A percentile compares a stretch with the other conserved stretches of the same genome.
Evolutionary conservation across 306 rosid genomes (phyloP).

Genomic region (Casuarina glauca): DNA sequence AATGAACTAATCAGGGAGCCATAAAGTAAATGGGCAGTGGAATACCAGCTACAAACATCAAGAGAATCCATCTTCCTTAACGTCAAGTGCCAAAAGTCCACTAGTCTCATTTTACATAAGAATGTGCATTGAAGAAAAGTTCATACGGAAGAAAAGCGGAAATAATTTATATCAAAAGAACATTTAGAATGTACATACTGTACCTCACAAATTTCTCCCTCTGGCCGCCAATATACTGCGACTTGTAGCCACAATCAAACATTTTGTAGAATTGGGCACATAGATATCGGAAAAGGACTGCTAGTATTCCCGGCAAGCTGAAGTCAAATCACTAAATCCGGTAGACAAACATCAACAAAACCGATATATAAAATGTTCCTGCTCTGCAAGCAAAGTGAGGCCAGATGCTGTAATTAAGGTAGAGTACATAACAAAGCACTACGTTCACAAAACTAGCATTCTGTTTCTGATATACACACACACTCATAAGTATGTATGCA

Average conservation of each 20-base stretch:
- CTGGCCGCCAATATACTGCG: constrained; percentile 49
- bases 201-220: constrained; percentile 63
- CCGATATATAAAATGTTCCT: constrained; percentile 12
- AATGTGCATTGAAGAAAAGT: background rate
- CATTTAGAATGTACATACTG: background rate
- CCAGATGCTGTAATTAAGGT: background rate
- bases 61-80: background rate
- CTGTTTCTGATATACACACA: background rate
- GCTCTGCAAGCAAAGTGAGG: constrained; percentile 13
- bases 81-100: constrained; percentile 5
- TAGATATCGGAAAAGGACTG: constrained; percentile 23
- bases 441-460: background rate
- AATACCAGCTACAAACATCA: background rate
- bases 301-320: constrained; percentile 25
- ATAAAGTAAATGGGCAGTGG: background rate
- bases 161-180: background rate
- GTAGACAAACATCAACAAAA: constrained; percentile 1
- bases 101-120: background rate
- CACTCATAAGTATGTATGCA: too few relatives aligned
- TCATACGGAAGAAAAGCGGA: background rate
- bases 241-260: constrained; percentile 49
- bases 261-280: constrained; percentile 34
- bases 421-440: background rate
- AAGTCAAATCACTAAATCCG: constrained; percentile 17
- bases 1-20: background rate